Conservation (phyloP, 192 early-diverging fungal species). For the Rhizoclosmatium sp. region DNA sequence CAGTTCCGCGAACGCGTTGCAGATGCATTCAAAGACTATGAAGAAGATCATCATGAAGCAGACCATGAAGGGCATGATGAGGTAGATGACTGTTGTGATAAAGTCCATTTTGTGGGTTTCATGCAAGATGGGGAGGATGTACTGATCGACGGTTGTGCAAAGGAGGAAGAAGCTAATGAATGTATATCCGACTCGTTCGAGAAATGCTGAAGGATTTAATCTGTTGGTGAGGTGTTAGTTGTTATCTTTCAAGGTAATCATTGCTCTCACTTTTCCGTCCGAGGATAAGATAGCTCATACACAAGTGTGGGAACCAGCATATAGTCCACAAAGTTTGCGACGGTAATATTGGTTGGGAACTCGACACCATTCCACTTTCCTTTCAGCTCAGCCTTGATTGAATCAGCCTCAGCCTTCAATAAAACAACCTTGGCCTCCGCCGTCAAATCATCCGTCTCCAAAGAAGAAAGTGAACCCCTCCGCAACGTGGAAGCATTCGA, state of each 20-base stretch:
- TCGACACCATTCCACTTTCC: conserved; percentile 49
- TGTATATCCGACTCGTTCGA: conserved; percentile 81
- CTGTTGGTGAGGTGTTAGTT: conserved; percentile 41
- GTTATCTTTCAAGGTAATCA: neutral
- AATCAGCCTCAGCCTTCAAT: conserved; percentile 47
- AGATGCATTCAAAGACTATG: conserved; percentile 95
- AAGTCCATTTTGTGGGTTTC: conserved; percentile 65
- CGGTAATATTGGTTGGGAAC: conserved; percentile 84
- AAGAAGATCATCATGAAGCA: conserved; percentile 92
- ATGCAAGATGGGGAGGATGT: conserved; percentile 83
- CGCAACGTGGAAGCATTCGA: neutral
- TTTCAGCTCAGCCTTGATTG: conserved; percentile 30
- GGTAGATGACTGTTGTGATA: conserved; percentile 60
- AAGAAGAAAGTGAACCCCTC: neutral
- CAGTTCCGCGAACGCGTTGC: conserved; percentile 95
- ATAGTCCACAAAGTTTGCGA: conserved; percentile 87
- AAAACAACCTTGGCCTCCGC: conserved; percentile 40
- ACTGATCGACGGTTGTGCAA: conserved; percentile 85
- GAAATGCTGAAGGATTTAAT: conserved; percentile 87
- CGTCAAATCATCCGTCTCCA: neutral
- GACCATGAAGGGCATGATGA: conserved; percentile 90
- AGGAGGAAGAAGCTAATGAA: conserved; percentile 82
- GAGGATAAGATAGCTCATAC: conserved; percentile 92
- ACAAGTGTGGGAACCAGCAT: conserved; percentile 89
- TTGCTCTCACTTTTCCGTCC: conserved; percentile 71